These are phyloP conservation scores for Podila clonocystis DNA, from an alignment of 192 early-diverging fungal genomes.

Conservation along the genomic window DNA sequence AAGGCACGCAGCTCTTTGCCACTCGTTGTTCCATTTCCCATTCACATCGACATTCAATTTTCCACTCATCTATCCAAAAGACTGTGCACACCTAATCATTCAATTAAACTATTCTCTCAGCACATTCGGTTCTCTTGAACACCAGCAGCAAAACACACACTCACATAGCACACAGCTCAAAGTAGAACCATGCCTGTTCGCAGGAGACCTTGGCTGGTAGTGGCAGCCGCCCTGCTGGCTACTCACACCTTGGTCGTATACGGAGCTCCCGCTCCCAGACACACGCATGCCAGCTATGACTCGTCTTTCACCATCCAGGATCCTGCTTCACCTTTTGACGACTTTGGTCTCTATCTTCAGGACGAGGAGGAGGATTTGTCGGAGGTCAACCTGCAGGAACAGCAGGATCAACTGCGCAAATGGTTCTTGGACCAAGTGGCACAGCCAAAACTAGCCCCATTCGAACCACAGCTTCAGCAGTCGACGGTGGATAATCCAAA, in stretches of 20 bases:
- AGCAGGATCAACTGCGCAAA: too few relatives aligned
- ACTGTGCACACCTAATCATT: neutral
- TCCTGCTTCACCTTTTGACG: neutral
- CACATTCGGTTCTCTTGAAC: neutral
- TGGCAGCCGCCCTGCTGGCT: neutral
- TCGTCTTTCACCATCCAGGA: neutral
- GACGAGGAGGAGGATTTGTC: too few relatives aligned
- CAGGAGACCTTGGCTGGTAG: neutral
- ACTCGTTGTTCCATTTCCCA: too few relatives aligned
- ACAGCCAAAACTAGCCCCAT: neutral
- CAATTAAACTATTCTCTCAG: neutral
- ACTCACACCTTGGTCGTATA: neutral
- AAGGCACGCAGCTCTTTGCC: too few relatives aligned
- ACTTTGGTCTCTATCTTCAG: neutral
- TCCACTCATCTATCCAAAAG: neutral
- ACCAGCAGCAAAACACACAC: neutral
- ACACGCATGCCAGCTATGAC: neutral
- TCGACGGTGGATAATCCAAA: neutral
- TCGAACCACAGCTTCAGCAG: neutral
- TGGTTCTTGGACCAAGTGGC: too few relatives aligned
- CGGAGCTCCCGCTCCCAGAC: neutral
- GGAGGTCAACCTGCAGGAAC: too few relatives aligned
- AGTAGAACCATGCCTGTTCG: too few relatives aligned
- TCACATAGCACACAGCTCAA: neutral
- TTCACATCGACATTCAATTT: neutral